Base-by-base conservation (phyloP, 345 rosid genomes). In the Gossypium arboreum region DNA sequence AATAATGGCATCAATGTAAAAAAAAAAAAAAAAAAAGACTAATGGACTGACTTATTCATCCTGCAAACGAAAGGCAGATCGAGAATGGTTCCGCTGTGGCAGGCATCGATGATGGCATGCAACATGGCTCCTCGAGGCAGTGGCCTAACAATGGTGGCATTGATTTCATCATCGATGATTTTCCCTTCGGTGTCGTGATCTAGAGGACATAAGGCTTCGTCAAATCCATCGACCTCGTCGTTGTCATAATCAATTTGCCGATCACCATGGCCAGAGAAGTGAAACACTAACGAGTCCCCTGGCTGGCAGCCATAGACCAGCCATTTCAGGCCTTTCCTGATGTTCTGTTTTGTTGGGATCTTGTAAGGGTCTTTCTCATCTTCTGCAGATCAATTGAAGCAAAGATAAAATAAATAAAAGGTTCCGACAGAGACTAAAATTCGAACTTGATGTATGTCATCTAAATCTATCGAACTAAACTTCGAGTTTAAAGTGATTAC, bases 181-280 rank as follows among this genome's bases (percentile, higher is more conserved):
- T 66, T 75, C 0, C 98, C 98, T 58, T 88, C 86, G 0, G 87
- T 89, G 73, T 90, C 94, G 52, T 85, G 83, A 81, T 92, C 98
- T 39, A 90, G 83, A 73, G 94, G 98, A 78, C 89, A 81, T 45
- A 94, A 63, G 2, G 91, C 78, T 78, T 94, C 94, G 9, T 90
- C 94, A 64, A 79, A 84, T 15, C 97, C 98, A 16, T 94, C 94
- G 1, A 81, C 18, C 85, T 94, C 94, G 17, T 93, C 95, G 22
- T 67, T 76, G 61, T 81, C 77, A 70, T 57, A 74, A 73, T 94
- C 92, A 0, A 41, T 68, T 54, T 90, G 89, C 77, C 78, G 78
- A 17, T 88, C 65, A 10, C 98, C 97, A 73, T 92, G 98, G 18
- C 98, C 97, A 0, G 98, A 94, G 87, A 76, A 94, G 81, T 90